These are phyloP conservation scores for Leptographium flavum DNA, from an alignment of 2,329 filamentous ascomycete species.

Conservation along the genomic window DNA sequence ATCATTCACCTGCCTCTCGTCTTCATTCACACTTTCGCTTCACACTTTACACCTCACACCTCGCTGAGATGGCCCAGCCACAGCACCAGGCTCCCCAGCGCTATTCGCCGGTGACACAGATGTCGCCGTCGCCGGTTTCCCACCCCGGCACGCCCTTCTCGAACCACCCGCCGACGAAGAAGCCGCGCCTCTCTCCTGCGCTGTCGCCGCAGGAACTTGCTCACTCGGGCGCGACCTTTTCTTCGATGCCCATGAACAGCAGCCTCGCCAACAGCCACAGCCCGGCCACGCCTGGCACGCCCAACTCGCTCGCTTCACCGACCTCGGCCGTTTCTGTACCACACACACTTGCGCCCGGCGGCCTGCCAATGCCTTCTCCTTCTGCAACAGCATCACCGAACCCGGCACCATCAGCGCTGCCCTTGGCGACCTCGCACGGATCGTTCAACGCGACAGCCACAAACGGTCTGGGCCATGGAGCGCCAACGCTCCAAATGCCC, in stretches of 20 bases:
- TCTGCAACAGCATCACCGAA: conserved; percentile 4
- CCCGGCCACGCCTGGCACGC: conserved; percentile 10
- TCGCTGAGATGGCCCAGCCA: conserved; percentile 40
- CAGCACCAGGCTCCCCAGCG: conserved; percentile 28
- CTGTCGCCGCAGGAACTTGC: conserved; percentile 7
- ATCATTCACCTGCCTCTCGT: no score
- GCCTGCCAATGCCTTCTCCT: conserved; percentile 41
- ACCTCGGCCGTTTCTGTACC: conserved; percentile 9
- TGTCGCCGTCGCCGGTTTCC: conserved; percentile 10
- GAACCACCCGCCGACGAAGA: conserved; percentile 14
- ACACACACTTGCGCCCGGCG: neutral
- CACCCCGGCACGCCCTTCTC: conserved; percentile 8
- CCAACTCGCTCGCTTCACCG: conserved; percentile 10
- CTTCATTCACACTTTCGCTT: no score
- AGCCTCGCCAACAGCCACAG: conserved; percentile 3
- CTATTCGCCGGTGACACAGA: conserved; percentile 12
- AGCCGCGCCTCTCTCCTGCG: conserved; percentile 9
- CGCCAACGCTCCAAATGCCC: neutral
- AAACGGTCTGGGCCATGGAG: neutral
- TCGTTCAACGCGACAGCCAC: neutral
- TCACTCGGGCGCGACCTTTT: conserved; percentile 4
- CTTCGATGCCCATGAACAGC: conserved; percentile 1
- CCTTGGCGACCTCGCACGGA: neutral
- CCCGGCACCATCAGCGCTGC: conserved; percentile 1
- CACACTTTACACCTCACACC: neutral